Evolutionary conservation across 345 rosid species (phyloP).

Genomic region (Salix exigua): DNA sequence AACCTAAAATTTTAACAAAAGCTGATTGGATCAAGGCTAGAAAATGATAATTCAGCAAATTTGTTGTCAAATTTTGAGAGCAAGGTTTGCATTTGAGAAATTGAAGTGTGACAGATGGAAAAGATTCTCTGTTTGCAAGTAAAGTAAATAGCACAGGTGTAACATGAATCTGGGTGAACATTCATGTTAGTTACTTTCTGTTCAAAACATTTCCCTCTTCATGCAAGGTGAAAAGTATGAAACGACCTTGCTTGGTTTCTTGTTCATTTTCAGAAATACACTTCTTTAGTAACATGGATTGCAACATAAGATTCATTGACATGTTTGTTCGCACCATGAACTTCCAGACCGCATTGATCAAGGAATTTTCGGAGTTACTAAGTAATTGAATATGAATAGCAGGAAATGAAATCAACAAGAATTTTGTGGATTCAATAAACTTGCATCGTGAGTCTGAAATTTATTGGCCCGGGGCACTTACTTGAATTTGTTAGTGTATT

Average conservation of each 20-base stretch:
- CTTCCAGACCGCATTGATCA: neutral
- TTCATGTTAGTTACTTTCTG: neutral
- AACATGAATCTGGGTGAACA: neutral
- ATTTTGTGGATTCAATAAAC: neutral
- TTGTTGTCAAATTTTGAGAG: neutral
- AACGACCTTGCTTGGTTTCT: neutral
- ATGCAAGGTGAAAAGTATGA: neutral
- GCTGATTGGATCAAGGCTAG: neutral
- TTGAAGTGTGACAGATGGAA: neutral
- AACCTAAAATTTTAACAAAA: conserved; percentile 40
- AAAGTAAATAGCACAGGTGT: neutral
- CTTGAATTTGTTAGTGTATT: conserved; percentile 61
- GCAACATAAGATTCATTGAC: neutral
- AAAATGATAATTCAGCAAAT: neutral
- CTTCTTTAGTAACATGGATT: neutral
- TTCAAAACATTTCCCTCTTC: neutral
- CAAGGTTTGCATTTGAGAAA: neutral
- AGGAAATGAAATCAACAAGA: neutral
- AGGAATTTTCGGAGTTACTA: neutral
- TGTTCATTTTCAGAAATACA: neutral
- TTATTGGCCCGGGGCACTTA: conserved; percentile 23
- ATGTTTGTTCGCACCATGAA: neutral
- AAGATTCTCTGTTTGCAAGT: neutral
- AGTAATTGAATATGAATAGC: neutral
- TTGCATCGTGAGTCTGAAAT: neutral